Evolutionary conservation across 768 basidiomycete species (phyloP).

Genomic region (Pilatotrama ljubarskyi): DNA sequence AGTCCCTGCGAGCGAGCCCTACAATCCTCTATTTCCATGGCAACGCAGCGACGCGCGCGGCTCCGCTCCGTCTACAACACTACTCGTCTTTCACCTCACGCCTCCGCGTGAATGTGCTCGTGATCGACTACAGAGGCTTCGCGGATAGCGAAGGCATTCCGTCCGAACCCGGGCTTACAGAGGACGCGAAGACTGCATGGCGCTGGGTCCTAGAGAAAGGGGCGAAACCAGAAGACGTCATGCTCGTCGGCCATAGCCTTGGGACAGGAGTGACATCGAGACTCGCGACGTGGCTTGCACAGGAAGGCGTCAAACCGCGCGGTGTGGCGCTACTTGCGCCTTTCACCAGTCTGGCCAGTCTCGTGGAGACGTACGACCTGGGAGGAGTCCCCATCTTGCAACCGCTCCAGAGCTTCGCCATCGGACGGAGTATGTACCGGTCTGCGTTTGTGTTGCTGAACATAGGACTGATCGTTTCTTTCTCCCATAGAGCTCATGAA

Average conservation of each 20-base stretch:
- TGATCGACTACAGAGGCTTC: conserved; percentile 91
- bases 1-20: conserved; percentile 58
- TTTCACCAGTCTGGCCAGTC: conserved; percentile 36
- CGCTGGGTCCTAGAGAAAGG: conserved; percentile 70
- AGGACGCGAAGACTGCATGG: conserved; percentile 78
- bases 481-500: conserved; percentile 49
- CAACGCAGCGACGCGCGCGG: conserved; percentile 80
- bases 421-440: conserved; percentile 55
- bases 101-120: conserved; percentile 72
- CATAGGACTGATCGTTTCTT: background rate
- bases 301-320: conserved; percentile 40
- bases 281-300: conserved; percentile 40
- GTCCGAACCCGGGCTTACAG: conserved; percentile 67
- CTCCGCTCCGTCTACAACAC: conserved; percentile 61
- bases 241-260: conserved; percentile 84
- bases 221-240: conserved; percentile 56
- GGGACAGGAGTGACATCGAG: conserved; percentile 75
- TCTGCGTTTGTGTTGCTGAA: background rate
- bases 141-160: conserved; percentile 84
- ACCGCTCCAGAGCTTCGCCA: conserved; percentile 66
- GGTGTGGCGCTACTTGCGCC: conserved; percentile 46
- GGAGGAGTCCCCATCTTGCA: conserved; percentile 71
- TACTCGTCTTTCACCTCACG: conserved; percentile 68
- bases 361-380: conserved; percentile 69
- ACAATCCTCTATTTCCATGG: conserved; percentile 94